Base-by-base conservation (phyloP, 345 rosid genomes). In the Dipteronia sinensis region DNA sequence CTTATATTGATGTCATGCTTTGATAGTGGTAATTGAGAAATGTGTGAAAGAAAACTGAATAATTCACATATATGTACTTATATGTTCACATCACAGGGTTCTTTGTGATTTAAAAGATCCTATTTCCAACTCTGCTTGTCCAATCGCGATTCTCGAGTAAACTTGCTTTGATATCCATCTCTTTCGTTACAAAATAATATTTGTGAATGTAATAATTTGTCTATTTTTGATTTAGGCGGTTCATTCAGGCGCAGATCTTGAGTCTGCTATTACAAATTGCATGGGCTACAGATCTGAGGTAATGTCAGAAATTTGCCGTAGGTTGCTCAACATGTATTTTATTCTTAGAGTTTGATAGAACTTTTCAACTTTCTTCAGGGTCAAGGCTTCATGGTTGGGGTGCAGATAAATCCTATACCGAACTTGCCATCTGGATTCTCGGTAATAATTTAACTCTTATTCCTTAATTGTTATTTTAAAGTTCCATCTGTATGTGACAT, bases 331-430 rank as follows among this genome's bases (percentile, higher is more conserved):
- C 63, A 67, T 3, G 66, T 53, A 25, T 69, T 67, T 67, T 77
- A 71, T 71, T 75, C 47, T 78, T 58, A 65, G 27, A 22, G 72
- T 78, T 77, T 85, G 70, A 74, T 63, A 44, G 42, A 67, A 61
- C 38, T 74, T 42, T 81, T 72, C 71, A 38, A 78, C 76, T 75
- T 77, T 76, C 79, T 82, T 78, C 87, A 94, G 99, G 98, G 98
- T 67, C 85, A 90, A 89, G 99, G 99, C 75, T 96, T 96, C 92
- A 96, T 96, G 99, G 99, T 96, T 81, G 98, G 99, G 59, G 99
- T 96, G 87, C 86, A 91, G 73, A 89, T 94, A 85, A 96, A 90
- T 89, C 94, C 98, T 69, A 49, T 94, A 77, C 65, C 92, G 46
- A 97, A 93, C 86, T 85, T 96, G 90, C 98, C 99, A 81, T 88